Conservation (phyloP, 1,284 basidiomycete genomes). For the Hypsizygus ulmarius region DNA sequence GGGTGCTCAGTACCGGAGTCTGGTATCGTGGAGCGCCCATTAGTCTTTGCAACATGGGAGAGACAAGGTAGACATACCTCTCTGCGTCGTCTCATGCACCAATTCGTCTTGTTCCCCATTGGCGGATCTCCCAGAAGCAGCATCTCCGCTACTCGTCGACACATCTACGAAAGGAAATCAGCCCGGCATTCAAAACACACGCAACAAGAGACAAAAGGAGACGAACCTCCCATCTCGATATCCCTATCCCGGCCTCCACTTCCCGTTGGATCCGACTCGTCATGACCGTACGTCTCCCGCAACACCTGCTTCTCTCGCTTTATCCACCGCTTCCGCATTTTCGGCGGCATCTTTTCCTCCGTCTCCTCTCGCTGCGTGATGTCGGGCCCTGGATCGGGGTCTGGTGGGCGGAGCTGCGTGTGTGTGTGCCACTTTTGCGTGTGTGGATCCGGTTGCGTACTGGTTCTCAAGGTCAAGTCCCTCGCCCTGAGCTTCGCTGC, state of each 20-base stretch:
- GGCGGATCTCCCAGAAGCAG: no score
- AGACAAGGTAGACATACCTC: background rate
- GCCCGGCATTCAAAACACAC: background rate
- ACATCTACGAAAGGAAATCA: background rate
- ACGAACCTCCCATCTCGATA: slow-evolving; percentile 8
- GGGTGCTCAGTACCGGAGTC: background rate
- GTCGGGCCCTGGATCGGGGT: background rate
- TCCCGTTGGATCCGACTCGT: slow-evolving; percentile 5
- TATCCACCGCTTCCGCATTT: slow-evolving; percentile 57
- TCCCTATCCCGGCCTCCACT: slow-evolving; percentile 4
- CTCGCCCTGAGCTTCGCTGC: background rate
- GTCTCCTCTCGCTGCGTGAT: slow-evolving; percentile 7
- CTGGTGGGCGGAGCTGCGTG: slow-evolving; percentile 6
- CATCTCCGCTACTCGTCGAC: background rate
- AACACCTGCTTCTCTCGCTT: slow-evolving; percentile 26
- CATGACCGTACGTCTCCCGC: slow-evolving; percentile 13
- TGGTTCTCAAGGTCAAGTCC: background rate
- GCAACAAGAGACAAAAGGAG: background rate
- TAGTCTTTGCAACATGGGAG: no score
- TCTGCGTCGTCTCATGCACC: background rate
- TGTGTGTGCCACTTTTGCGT: background rate
- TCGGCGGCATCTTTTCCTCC: slow-evolving; percentile 55
- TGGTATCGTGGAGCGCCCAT: no score
- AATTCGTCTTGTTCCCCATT: background rate
- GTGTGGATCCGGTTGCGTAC: background rate